phyloP scores from a whole-genome alignment of 805 yeast species.

The Candida saitoana region DNA sequence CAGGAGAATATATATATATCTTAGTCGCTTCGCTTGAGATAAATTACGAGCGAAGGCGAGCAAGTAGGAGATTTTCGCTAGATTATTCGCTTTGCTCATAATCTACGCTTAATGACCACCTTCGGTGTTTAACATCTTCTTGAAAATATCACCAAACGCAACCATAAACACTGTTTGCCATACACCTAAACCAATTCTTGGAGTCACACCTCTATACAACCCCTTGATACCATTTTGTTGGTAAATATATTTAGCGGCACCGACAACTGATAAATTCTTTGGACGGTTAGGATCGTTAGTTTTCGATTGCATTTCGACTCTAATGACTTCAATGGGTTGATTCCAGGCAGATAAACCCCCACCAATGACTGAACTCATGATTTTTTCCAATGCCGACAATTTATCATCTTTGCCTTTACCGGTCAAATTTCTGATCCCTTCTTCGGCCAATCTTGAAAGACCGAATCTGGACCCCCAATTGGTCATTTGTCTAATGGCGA shows the following conservation, averaged over 20 bases:
- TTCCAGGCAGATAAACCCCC: conserved; percentile 99
- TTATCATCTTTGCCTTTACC: conserved; percentile 57
- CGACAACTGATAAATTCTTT: conserved; percentile 72
- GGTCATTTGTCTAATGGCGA: conserved; percentile 97
- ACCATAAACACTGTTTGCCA: conserved; percentile 99
- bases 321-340: conserved; percentile 96
- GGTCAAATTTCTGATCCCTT: conserved; percentile 59
- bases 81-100: no score
- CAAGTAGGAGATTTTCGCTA: no score
- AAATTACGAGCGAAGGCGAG: no score
- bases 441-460: conserved; percentile 86
- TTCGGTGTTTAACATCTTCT: conserved; percentile 38
- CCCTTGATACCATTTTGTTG: conserved; percentile 81
- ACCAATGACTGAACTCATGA: conserved; percentile 82
- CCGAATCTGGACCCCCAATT: conserved; percentile 99
- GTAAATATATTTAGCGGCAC: conserved; percentile 81
- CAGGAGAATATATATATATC: no score
- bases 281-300: conserved; percentile 95
- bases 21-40: no score
- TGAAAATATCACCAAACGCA: conserved; percentile 85
- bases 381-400: conserved; percentile 74
- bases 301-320: conserved; percentile 97
- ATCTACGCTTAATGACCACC: conserved; percentile 34
- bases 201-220: conserved; percentile 92
- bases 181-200: conserved; percentile 92